Evolutionary conservation across 768 basidiomycete genomes (phyloP), one percentile per base, ranked within the genome.

Genomic region (Galerina sulciceps): DNA sequence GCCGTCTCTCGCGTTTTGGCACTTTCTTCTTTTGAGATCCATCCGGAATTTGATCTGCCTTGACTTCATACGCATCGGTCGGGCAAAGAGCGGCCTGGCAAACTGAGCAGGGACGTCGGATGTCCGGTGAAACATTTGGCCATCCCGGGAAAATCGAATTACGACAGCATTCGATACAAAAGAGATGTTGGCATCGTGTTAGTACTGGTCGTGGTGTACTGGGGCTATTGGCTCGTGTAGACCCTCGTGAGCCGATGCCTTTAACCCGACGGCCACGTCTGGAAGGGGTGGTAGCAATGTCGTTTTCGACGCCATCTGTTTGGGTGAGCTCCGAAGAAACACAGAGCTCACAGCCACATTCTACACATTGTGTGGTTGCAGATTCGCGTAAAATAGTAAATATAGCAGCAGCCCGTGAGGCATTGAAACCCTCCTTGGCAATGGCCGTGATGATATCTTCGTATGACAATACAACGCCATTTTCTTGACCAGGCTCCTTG

Each of bases 131-230:
- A 41, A 88, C 81, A 59, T 88, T 85, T 1, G 94, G 92, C 90
- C 91, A 98, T 22, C 84, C 86, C 20, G 93, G 83, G 61, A 82
- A 92, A 41, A 94, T 84, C n/a, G 83, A 84, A 61, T 80, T 76
- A 40, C 89, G 86, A 81, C 94, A 99, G 74, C 97, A 99, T 23
- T 77, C 77, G 10, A 88, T 66, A 75, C 97, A 99, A 73, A 92
- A 98, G 31, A 99, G 81, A 72, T 99, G 97, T 67, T 94, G 92
- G 71, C 97, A 99, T 60, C 90, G 86, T 11, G 97, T 97, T 69
- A 99, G 74, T 52, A 98, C 76, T 0, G 89, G 85, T 22, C 83
- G 85, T 2, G 83, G 81, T 2, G 73, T 74, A 47, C 80, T 77
- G 3, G 92, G 92, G 66, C 91, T 93, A 62, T 76, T 90, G 38